Evolutionary conservation across 306 rosid genomes (phyloP).

Genomic region (peach (Prunus persica)): DNA sequence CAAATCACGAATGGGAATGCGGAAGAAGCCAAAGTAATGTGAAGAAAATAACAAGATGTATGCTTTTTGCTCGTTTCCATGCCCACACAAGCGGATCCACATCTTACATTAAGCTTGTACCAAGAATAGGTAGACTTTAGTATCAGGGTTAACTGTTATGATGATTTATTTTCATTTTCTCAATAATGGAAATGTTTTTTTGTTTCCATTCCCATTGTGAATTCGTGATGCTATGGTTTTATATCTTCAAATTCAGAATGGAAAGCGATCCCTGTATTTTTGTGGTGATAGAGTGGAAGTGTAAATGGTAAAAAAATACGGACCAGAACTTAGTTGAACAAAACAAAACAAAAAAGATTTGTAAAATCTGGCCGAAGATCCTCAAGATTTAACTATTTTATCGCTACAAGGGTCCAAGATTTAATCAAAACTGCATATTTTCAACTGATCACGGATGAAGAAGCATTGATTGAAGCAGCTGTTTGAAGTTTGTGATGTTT

Average conservation of each 20-base stretch:
- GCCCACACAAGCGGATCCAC: neutral
- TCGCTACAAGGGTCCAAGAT: neutral
- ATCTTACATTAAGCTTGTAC: neutral
- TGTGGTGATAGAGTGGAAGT: neutral
- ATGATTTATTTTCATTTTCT: neutral
- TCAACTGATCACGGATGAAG: neutral
- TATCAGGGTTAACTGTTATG: neutral
- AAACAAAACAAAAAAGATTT: neutral
- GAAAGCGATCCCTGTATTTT: neutral
- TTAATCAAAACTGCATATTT: too few species aligned
- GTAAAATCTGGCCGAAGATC: too few species aligned
- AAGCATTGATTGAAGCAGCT: neutral
- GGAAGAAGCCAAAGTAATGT: constrained; percentile 65
- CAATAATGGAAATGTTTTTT: neutral
- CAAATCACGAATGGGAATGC: constrained; percentile 93
- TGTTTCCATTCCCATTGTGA: neutral
- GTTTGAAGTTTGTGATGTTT: neutral
- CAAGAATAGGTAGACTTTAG: neutral
- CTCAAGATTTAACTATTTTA: neutral
- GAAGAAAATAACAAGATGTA: neutral
- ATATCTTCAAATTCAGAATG: neutral
- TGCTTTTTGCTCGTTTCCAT: neutral
- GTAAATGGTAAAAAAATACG: neutral
- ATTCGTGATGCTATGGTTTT: neutral
- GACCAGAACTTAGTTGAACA: neutral